Evolutionary conservation across 2,329 filamentous ascomycete species (phyloP).

Genomic region (Monilinia laxa): DNA sequence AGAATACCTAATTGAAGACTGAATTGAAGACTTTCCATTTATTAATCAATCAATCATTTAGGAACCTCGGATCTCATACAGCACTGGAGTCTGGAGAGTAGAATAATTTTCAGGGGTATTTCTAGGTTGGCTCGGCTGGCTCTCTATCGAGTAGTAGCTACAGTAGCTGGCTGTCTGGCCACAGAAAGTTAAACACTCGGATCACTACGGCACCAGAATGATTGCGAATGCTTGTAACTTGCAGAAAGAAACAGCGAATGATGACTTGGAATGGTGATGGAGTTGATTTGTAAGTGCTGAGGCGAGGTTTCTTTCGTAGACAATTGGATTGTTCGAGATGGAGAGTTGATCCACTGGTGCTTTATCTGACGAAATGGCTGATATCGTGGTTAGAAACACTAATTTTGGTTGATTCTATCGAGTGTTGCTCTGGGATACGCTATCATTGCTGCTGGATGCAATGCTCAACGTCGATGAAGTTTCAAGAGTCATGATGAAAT

Average conservation of each 20-base stretch:
- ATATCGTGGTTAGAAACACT: background rate
- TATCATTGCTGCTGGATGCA: no score
- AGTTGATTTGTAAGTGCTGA: background rate
- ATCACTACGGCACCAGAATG: slow-evolving; percentile 11
- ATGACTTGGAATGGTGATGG: background rate
- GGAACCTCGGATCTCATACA: background rate
- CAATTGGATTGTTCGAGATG: slow-evolving; percentile 5
- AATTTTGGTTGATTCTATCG: background rate
- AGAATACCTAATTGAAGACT: no score
- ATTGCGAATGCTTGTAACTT: slow-evolving; percentile 4
- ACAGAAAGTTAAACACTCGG: background rate
- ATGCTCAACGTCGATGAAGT: no score
- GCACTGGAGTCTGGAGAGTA: no score
- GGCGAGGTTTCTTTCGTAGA: background rate
- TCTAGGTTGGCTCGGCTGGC: background rate
- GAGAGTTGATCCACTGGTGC: background rate
- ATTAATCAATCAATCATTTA: background rate
- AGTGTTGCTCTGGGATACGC: background rate
- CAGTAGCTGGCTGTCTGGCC: no score
- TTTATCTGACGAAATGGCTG: background rate
- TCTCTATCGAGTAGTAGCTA: background rate
- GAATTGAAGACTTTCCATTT: background rate
- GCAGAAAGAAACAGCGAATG: background rate
- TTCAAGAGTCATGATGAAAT: slow-evolving; percentile 1
- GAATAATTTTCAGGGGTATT: slow-evolving; percentile 7